A percentile compares a stretch with the other conserved stretches of the same genome.
Evolutionary conservation across 1,139 yeast genomes (phyloP).

Genomic region (Maudiozyma humilis): DNA sequence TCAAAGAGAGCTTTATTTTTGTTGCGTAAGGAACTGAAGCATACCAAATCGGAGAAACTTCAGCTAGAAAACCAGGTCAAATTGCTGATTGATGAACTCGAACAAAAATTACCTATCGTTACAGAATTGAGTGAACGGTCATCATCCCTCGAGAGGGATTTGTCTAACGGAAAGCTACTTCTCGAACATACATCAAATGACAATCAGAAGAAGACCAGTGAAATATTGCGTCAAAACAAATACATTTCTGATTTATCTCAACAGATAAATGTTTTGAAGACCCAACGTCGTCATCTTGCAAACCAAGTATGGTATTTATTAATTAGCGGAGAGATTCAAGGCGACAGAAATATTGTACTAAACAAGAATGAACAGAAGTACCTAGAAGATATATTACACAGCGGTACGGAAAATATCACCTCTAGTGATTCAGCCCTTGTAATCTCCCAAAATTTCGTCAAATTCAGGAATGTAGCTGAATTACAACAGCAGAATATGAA

Average conservation of each 20-base stretch:
- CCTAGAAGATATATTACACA: conserved; percentile 30
- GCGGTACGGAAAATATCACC: background rate
- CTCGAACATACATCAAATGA: conserved; percentile 43
- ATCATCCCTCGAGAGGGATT: conserved; percentile 40
- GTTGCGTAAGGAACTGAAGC: conserved; percentile 56
- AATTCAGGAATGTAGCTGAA: conserved; percentile 59
- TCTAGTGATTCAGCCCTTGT: conserved; percentile 56
- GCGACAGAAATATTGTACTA: conserved; percentile 29
- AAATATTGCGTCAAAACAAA: conserved; percentile 31
- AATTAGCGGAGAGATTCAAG: conserved; percentile 57
- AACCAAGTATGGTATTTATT: conserved; percentile 70
- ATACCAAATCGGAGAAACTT: conserved; percentile 66
- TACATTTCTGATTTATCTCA: conserved; percentile 31
- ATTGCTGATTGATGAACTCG: conserved; percentile 65
- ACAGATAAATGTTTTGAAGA: conserved; percentile 28
- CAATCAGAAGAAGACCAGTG: conserved; percentile 10
- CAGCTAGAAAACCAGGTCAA: conserved; percentile 64
- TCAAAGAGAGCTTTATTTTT: conserved; percentile 50
- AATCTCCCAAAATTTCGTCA: conserved; percentile 64
- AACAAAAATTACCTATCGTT: conserved; percentile 69
- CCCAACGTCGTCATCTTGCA: conserved; percentile 38
- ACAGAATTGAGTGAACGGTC: conserved; percentile 57
- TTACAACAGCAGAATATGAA: conserved; percentile 68
- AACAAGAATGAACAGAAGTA: conserved; percentile 42
- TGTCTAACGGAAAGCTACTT: conserved; percentile 42